Percentiles rank a stretch among this genome's conserved stretches.
phyloP scores from a whole-genome alignment of 116 monocot species.

The Zostera marina region DNA sequence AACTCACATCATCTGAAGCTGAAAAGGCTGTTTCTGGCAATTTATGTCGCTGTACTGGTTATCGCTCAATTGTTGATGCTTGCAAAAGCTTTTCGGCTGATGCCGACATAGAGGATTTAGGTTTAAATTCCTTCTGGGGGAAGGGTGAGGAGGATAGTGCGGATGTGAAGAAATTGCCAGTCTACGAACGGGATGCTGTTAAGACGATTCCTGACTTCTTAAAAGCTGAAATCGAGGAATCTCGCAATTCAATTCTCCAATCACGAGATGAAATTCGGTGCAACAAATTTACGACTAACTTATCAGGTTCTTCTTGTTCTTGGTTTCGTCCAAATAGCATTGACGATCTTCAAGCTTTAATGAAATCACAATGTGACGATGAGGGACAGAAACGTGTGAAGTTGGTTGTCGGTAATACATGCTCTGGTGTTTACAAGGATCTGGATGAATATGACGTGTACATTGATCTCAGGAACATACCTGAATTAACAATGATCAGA shows the following conservation, averaged over 20 bases:
- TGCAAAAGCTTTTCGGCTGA: slow-evolving; percentile 76
- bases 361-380: slow-evolving; percentile 8
- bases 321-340: slow-evolving; percentile 43
- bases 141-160: slow-evolving; percentile 17
- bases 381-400: slow-evolving; percentile 16
- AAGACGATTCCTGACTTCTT: slow-evolving; percentile 50
- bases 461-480: slow-evolving; percentile 55
- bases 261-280: neutral
- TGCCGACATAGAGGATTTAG: slow-evolving; percentile 76
- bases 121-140: slow-evolving; percentile 60
- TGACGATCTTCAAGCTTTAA: slow-evolving; percentile 24
- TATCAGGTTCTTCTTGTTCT: neutral
- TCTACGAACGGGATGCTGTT: slow-evolving; percentile 7
- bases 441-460: slow-evolving; percentile 26
- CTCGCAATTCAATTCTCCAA: neutral
- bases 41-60: slow-evolving; percentile 78
- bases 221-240: slow-evolving; percentile 29
- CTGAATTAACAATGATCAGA: slow-evolving; percentile 38
- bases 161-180: slow-evolving; percentile 21
- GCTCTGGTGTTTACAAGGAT: slow-evolving; percentile 63
- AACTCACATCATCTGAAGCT: slow-evolving; percentile 50
- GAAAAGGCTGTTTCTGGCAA: slow-evolving; percentile 53
- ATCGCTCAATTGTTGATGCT: slow-evolving; percentile 53
- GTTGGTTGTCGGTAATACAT: slow-evolving; percentile 62
- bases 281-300: neutral